phyloP scores from a whole-genome alignment of 768 basidiomycete species.

The Lyophyllum decastes region DNA sequence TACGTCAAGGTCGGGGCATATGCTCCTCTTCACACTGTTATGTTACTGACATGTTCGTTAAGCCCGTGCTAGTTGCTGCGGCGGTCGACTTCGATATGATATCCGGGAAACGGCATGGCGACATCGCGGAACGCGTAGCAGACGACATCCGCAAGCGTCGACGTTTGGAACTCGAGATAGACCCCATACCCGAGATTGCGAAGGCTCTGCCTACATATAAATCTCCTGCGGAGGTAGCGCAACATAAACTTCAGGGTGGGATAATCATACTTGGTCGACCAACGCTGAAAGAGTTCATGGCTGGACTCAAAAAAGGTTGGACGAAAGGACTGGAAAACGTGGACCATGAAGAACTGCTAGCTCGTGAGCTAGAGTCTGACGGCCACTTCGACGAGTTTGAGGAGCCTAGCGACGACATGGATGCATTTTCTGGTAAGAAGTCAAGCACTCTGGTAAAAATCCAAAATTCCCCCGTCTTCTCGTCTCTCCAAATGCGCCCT shows the following conservation, averaged over 20 bases:
- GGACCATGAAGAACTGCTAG: slow-evolving; percentile 72
- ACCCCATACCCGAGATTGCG: slow-evolving; percentile 42
- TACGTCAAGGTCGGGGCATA: slow-evolving; percentile 84
- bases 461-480: slow-evolving; percentile 31
- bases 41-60: slow-evolving; percentile 15
- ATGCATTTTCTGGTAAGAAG: slow-evolving; percentile 18
- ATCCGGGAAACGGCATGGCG: slow-evolving; percentile 81
- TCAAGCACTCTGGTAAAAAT: slow-evolving; percentile 23
- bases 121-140: slow-evolving; percentile 75
- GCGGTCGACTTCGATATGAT: slow-evolving; percentile 91
- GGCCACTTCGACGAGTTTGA: slow-evolving; percentile 75
- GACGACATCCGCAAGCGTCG: slow-evolving; percentile 73
- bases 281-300: slow-evolving; percentile 93
- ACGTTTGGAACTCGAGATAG: slow-evolving; percentile 65
- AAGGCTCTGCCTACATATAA: slow-evolving; percentile 55
- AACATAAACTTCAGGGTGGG: slow-evolving; percentile 78
- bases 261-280: slow-evolving; percentile 84
- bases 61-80: slow-evolving; percentile 95
- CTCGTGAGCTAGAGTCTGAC: slow-evolving; percentile 68
- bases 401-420: slow-evolving; percentile 16
- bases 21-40: slow-evolving; percentile 13
- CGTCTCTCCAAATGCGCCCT: slow-evolving; percentile 19
- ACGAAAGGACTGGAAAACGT: slow-evolving; percentile 66
- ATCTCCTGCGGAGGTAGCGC: slow-evolving; percentile 50
- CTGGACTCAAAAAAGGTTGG: slow-evolving; percentile 86